Evolutionary conservation across 805 yeast species (phyloP), one percentile per base, ranked within the genome.

Genomic region (Lachancea kluyveri): DNA sequence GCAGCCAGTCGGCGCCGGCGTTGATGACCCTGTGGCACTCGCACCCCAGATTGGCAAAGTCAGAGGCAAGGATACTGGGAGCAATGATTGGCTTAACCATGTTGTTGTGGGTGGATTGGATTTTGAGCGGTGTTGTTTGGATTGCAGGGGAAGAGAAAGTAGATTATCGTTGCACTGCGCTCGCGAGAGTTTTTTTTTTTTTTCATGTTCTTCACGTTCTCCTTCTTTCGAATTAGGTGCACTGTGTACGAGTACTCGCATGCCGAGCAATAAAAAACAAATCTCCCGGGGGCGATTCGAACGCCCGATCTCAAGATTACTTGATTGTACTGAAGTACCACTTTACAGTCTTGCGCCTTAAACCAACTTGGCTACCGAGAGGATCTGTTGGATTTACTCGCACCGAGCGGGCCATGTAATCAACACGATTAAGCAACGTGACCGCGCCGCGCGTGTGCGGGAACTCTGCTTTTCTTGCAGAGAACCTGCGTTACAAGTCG

Each of bases 1-100:
- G 99, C 40, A 92, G 77, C 99, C 99, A 92, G 50, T 90, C 95
- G 13, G 96, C 94, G 15, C 83, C 80, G 35, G 80, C 69, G 31
- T 75, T 72, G 52, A 85, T 77, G 63, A 88, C 81, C 37, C 72
- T 69, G 52, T 80, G 81, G 60, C 96, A 85, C 42, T 88, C 90
- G 45, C 86, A 74, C 30, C 94, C 96, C 40, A 92, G 64, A 47
- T 85, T 74, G 45, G 96, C 79, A 53, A 90, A 92, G 57, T 92
- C 95, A 25, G 88, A 81, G 5, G 97, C 92, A 35, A 92, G 72
- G 37, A 92, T 83, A 17, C 96, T 86, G 15, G 98, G 98, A 7
- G 98, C 96, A 50, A 92, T 78, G 46, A 83, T 78, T 30, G 94
- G 72, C 57, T 76, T 72, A 36, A 81, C 86, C 92, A 81, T 82